A percentile compares a stretch with the other conserved stretches of the same genome.
These are phyloP conservation scores for Phanerochaete carnosa DNA, from an alignment of 768 basidiomycete genomes.

Conservation along the genomic window DNA sequence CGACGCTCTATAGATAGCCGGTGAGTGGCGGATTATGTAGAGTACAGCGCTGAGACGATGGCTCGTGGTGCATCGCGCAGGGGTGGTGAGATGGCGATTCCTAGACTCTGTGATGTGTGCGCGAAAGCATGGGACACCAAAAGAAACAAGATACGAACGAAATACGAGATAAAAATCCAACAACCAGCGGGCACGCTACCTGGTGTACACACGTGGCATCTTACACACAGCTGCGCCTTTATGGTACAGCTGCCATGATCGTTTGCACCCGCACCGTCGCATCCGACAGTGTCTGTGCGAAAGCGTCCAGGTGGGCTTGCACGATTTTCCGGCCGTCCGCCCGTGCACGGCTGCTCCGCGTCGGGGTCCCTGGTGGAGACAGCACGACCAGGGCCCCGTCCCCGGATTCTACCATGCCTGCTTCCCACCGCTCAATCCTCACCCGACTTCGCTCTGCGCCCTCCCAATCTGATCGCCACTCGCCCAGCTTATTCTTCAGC, in stretches of 20 bases:
- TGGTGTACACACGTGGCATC: background rate
- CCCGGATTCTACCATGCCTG: slow-evolving; percentile 43
- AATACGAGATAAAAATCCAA: background rate
- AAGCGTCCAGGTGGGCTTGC: slow-evolving; percentile 75
- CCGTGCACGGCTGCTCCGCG: slow-evolving; percentile 27
- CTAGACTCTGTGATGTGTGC: slow-evolving; percentile 2
- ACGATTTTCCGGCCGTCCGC: slow-evolving; percentile 71
- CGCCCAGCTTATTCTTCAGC: slow-evolving; percentile 77
- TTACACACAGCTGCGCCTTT: background rate
- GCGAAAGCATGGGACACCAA: slow-evolving; percentile 1
- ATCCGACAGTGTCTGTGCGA: slow-evolving; percentile 67
- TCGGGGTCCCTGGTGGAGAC: slow-evolving; percentile 14
- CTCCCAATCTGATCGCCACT: slow-evolving; percentile 80
- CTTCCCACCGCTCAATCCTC: slow-evolving; percentile 81
- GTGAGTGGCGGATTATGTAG: slow-evolving; percentile 5
- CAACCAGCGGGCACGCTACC: background rate
- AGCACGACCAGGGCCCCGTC: slow-evolving; percentile 25
- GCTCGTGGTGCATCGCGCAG: background rate
- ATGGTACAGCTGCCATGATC: slow-evolving; percentile 70
- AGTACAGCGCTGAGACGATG: background rate
- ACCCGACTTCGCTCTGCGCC: slow-evolving; percentile 77
- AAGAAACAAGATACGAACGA: background rate
- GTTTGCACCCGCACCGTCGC: slow-evolving; percentile 75
- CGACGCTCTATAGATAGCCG: background rate
- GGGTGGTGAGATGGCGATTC: background rate